Evolutionary conservation across 1,284 basidiomycete species (phyloP).

Genomic region (Cystobasidium slooffiae): DNA sequence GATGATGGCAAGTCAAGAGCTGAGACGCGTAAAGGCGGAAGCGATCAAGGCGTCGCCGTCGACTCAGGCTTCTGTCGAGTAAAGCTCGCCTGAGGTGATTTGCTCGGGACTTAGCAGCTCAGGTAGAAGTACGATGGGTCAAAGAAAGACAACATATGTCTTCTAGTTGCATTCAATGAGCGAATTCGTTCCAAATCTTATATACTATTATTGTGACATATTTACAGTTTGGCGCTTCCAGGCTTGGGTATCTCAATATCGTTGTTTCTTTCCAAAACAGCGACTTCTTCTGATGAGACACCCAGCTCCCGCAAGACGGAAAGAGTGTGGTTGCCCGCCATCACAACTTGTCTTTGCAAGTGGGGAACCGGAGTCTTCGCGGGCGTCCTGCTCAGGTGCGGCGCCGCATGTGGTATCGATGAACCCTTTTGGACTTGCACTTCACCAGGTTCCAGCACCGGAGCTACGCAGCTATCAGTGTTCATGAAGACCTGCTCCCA

Average conservation of each 20-base stretch:
- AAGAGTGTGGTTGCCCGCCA: constrained; percentile 54
- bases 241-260: constrained; percentile 49
- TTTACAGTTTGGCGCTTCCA: neutral
- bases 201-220: neutral
- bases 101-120: too few relatives aligned
- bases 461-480: constrained; percentile 75
- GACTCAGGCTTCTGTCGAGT: too few relatives aligned
- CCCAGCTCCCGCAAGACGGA: constrained; percentile 52
- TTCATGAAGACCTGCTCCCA: constrained; percentile 73
- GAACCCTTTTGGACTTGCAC: constrained; percentile 47
- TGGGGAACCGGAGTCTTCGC: constrained; percentile 43
- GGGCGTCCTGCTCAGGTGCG: constrained; percentile 54
- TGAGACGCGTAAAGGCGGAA: neutral
- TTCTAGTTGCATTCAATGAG: too few relatives aligned
- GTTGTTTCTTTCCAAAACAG: constrained; percentile 41
- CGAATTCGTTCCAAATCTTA: too few relatives aligned
- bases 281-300: constrained; percentile 27
- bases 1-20: neutral
- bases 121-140: too few relatives aligned
- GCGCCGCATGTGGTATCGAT: constrained; percentile 54
- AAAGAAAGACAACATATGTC: too few relatives aligned
- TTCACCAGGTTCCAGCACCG: constrained; percentile 60
- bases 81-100: too few relatives aligned
- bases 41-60: neutral
- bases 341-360: constrained; percentile 49